Percentiles rank a stretch among this genome's conserved stretches.
phyloP scores from a whole-genome alignment of 306 rosid species.

The Cicer pinnatifidum region DNA sequence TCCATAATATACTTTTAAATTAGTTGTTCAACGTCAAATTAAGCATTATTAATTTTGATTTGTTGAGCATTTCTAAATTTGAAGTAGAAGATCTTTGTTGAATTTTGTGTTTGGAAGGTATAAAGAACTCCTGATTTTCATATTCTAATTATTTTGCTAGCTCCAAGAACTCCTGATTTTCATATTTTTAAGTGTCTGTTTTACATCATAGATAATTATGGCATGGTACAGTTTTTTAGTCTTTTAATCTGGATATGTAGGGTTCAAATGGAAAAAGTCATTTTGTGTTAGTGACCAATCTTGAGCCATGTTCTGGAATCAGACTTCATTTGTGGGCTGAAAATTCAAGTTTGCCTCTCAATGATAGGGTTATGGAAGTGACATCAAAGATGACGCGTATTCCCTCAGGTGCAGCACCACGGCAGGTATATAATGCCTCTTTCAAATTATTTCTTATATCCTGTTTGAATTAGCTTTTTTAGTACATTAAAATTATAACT shows the following conservation, averaged over 20 bases:
- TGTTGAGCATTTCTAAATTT: slow-evolving; percentile 16
- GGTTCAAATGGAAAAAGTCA: slow-evolving; percentile 84
- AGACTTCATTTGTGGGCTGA: slow-evolving; percentile 94
- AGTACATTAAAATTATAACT: slow-evolving; percentile 15
- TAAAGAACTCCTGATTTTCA: too few relatives aligned
- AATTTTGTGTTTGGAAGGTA: slow-evolving; percentile 6
- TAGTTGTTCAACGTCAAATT: slow-evolving; percentile 19
- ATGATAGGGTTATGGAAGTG: slow-evolving; percentile 75
- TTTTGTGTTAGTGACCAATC: slow-evolving; percentile 91
- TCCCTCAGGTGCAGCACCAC: slow-evolving; percentile 98
- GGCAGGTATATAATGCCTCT: slow-evolving; percentile 64
- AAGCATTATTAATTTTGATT: slow-evolving; percentile 25
- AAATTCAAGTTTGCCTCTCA: slow-evolving; percentile 66
- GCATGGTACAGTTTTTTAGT: slow-evolving; percentile 35
- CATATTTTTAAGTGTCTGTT: slow-evolving; percentile 5
- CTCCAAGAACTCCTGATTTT: slow-evolving; percentile 23
- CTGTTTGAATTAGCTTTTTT: slow-evolving; percentile 38
- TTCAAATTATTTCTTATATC: slow-evolving; percentile 29
- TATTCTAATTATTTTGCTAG: slow-evolving; percentile 29
- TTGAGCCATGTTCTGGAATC: slow-evolving; percentile 95
- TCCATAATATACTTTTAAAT: slow-evolving; percentile 15
- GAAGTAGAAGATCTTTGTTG: slow-evolving; percentile 14
- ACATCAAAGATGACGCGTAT: slow-evolving; percentile 89
- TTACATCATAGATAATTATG: slow-evolving; percentile 34
- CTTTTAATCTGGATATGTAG: slow-evolving; percentile 57